A percentile compares a stretch with the other conserved stretches of the same genome.
Evolutionary conservation across 2,329 filamentous ascomycete genomes (phyloP).

Genomic region (Aspergillus costaricaensis): DNA sequence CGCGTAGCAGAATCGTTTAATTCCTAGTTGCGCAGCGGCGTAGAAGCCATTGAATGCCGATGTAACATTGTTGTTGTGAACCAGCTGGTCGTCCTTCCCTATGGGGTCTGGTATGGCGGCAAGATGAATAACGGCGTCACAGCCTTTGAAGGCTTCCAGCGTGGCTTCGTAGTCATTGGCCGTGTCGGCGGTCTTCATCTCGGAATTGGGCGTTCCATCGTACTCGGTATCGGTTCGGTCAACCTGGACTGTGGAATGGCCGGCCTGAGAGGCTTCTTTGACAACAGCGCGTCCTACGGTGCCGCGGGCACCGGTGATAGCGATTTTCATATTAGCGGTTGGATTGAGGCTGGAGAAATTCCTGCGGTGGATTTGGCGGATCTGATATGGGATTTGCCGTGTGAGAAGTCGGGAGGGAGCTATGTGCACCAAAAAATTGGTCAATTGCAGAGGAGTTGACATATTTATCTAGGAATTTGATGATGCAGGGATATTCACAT

Average conservation of each 20-base stretch:
- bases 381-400: background rate
- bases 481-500: background rate
- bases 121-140: conserved; percentile 43
- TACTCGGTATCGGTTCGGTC: conserved; percentile 34
- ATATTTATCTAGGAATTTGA: background rate
- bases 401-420: background rate
- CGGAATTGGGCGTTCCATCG: conserved; percentile 34
- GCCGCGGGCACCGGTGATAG: conserved; percentile 44
- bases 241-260: conserved; percentile 38
- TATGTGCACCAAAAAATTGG: background rate
- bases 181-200: conserved; percentile 38
- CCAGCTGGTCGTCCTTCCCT: conserved; percentile 32
- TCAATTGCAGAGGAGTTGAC: background rate
- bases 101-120: conserved; percentile 42
- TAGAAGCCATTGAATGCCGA: conserved; percentile 44
- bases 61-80: conserved; percentile 43
- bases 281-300: conserved; percentile 34
- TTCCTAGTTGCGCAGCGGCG: conserved; percentile 38
- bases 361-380: conserved; percentile 23
- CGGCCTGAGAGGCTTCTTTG: conserved; percentile 33
- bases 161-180: conserved; percentile 37
- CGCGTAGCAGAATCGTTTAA: conserved; percentile 40
- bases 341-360: background rate
- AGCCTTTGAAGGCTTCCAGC: conserved; percentile 35
- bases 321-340: conserved; percentile 39